Evolutionary conservation across 1,284 basidiomycete genomes (phyloP), one percentile per base, ranked within the genome.

Genomic region (Tilletia walkeri): DNA sequence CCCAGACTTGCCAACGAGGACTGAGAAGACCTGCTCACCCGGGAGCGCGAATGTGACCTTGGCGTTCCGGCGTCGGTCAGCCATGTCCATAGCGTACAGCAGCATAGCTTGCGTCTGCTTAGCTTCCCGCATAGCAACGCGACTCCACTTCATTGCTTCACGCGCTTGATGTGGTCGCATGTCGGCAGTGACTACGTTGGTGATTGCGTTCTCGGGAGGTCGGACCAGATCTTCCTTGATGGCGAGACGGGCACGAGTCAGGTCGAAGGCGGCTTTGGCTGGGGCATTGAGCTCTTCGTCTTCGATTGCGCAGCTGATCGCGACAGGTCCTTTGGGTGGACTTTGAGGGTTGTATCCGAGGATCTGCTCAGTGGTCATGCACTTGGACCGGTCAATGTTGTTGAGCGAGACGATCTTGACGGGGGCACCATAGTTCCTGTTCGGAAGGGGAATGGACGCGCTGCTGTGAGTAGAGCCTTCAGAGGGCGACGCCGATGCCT

Each of bases 21-120:
- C 50, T 7, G 50, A 39, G 59, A 39, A 63, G 36, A 63, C 59
- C 4, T 53, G 50, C 50, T 53, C 10, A 6, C 50, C 50, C 6
- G 50, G 50, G 12, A 53, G 16, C 20, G 50, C 50, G n/a, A 53
- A 53, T 7, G 50, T 53, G 50, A 53, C 50, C 50, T 53, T 53
- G 50, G 50, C 12, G 18, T 53, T 18, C 6, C 50, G 50, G 18
- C 50, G 50, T 10, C 16, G 20, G 50, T 63, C 34, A 18, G 59
- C 30, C 34, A 39, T 38, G n/a, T 63, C 59, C 59, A 63, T 63
- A 12, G 59, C 59, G 36, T 39, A 63, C 59, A 63, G 38, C 36
- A 63, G 36, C 59, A 63, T 63, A 3, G 59, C 59, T 39, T 63
- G 59, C 3, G 59, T 63, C 36, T 63, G 59, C 59, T 63, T 63